Base-by-base conservation (phyloP, 208 protist species). In the Herpetomonas samuelpessoai region DNA sequence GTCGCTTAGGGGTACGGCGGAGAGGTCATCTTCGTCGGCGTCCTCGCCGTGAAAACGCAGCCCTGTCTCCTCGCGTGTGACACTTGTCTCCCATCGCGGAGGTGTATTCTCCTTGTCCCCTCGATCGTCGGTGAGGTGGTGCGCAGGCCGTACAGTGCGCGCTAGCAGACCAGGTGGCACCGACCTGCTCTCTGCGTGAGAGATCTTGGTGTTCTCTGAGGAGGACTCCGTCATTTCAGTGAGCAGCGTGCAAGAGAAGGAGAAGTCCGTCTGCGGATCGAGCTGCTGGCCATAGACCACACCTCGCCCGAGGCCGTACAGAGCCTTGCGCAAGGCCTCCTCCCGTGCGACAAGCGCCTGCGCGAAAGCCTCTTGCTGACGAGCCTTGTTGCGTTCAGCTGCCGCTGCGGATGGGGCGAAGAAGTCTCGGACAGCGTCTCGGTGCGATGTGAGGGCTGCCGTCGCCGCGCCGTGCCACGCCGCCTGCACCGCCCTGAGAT, bases 281-380 rank as follows among this genome's bases (percentile, higher is more conserved):
- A 92, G 68, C 7, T 51, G 24, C 12, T 65, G 61, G 2, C 81
- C 86, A 57, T 92, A 92, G n/a, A 70, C 57, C 12, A 92, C 65
- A 48, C 77, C 62, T n/a, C 72, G 59, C 4, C 64, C 68, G 3
- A 92, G 62, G 18, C 64, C 62, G 14, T 35, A 39, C 49, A 91
- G 26, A 0, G 78, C 74, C 10, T 57, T 39, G 2, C 54, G 58
- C 25, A 80, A 39, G 3, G 67, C 66, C 10, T 27, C 10, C 19
- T 67, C 31, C 3, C 68, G 24, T 46, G 62, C 46, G 27, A 55
- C 27, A 0, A 47, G 52, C 2, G 22, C 45, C 25, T 21, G 31
- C 49, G 57, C n/a, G 9, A 1, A 1, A 2, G 28, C 3, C 31
- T 46, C n/a, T 27, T 46, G 52, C 31, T 46, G 52, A 6, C 26